Base-by-base conservation (phyloP, 2,329 filamentous ascomycete species). In the Penicillium italicum region DNA sequence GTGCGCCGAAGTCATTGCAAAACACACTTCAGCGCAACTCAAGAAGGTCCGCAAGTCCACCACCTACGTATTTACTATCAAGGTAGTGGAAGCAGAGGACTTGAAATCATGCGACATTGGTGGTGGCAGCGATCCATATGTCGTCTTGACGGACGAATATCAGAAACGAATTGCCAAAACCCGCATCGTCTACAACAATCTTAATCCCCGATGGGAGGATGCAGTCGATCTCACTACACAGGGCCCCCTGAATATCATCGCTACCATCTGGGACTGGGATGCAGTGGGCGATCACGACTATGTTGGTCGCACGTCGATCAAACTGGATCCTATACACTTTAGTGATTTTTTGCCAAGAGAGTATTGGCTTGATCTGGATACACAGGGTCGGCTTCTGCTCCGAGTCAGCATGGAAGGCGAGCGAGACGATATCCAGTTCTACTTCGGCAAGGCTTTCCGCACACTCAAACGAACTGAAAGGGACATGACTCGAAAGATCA, bases 381-480 rank as follows among this genome's bases (percentile, higher is more conserved):
- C 93, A 0, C 94, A 99, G 73, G 94, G 94, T 8, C 84, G 93
- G 48, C 76, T 99, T 31, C 76, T 99, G 55, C 83, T 99, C 50
- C 85, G 93, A 60, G 91, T 99, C 50, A 97, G 91, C 70, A 99
- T 99, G 94, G 94, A 99, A 76, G 94, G 94, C 49, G 94, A 99
- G 76, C 85, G 94, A 60, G 94, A 99, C 70, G 94, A 99, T 70
- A 99, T 99, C 56, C 90, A 97, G 68, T 99, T 99, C 74, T 93
- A 97, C 69, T 97, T 97, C 74, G 94, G 92, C 66, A 97, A 97
- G 75, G 90, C 94, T 26, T 99, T 99, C 78, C 85, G 94, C 44
- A 91, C 93, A 57, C 80, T 99, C 64, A 97, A 97, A 80, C 85
- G 94, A 63, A 96, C 93, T 0, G 93, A 99, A 76, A 85, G 93